Base-by-base conservation (phyloP, 2,329 filamentous ascomycete species). In the Tolypocladium tropicale region DNA sequence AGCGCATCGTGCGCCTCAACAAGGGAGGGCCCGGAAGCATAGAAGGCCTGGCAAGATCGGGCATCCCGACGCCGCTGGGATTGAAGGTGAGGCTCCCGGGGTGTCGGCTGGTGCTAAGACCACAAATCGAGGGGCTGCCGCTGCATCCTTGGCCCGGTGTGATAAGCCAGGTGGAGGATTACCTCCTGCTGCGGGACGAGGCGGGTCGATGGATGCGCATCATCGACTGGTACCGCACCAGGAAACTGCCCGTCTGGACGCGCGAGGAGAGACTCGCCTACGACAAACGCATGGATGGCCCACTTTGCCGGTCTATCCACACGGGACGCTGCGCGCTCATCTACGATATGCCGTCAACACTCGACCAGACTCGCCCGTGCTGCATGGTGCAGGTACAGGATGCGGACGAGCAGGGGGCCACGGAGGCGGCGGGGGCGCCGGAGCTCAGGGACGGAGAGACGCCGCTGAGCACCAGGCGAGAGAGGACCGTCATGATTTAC, bases 191-290 rank as follows among this genome's bases (percentile, higher is more conserved):
- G 12, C 59, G 39, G 28, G 36, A 59, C 25, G 56, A 60, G 5
- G 33, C 37, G 1, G 53, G 56, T 2, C 50, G 52, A 11, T 63
- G 63, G 63, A 59, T 57, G 18, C 60, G 60, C 11, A 53, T 60
- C 14, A 36, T 60, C 1, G 62, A 64, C 51, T 60, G 58, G 60
- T 62, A 64, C 34, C 60, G 60, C 28, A 57, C 46, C 39, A 56
- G 48, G 41, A 64, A 64, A n/a, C 18, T 62, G 3, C 28, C 50
- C 0, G 28, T 32, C 16, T 64, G 62, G 62, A 62, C 61, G 7
- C 32, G 43, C 1, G 56, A 61, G 14, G 55, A 65, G 39, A 49
- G 34, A 3, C 14, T 46, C 3, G 60, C 56, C 12, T 59, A 59
- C 53, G 58, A 62, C 23, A 52, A 36, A 16, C 30, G 53, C 39